Conservation (phyloP, 2,329 filamentous ascomycete genomes). For the Colletotrichum kahawae region DNA sequence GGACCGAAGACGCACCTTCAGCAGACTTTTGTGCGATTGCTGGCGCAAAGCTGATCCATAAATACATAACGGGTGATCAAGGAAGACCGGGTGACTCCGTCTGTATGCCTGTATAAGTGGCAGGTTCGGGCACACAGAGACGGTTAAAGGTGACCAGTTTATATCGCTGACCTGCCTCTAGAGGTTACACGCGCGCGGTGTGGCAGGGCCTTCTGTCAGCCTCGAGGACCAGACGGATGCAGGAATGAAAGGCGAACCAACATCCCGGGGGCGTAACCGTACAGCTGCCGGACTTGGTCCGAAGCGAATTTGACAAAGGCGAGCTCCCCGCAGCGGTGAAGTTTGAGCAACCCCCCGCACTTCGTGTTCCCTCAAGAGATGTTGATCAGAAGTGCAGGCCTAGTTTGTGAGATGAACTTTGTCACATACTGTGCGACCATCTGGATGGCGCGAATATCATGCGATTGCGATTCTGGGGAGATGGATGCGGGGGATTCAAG, state of each 20-base stretch:
- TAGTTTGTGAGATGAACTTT: background rate
- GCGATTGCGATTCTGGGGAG: background rate
- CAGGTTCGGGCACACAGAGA: background rate
- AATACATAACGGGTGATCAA: background rate
- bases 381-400: background rate
- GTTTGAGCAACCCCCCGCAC: background rate
- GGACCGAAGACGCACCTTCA: background rate
- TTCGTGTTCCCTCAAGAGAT: background rate
- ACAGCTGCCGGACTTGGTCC: background rate
- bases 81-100: background rate
- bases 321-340: background rate
- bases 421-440: background rate
- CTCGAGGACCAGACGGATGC: background rate
- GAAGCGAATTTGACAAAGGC: background rate
- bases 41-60: background rate
- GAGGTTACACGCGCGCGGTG: background rate
- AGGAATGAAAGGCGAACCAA: background rate
- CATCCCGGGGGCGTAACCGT: background rate
- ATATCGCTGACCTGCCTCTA: background rate
- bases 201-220: background rate
- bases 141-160: background rate
- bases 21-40: background rate
- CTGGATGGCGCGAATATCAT: background rate
- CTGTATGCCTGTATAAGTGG: background rate
- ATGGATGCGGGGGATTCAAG: background rate